Conservation (phyloP, 495 filamentous ascomycete genomes). For the Lophiostoma macrostomum region DNA sequence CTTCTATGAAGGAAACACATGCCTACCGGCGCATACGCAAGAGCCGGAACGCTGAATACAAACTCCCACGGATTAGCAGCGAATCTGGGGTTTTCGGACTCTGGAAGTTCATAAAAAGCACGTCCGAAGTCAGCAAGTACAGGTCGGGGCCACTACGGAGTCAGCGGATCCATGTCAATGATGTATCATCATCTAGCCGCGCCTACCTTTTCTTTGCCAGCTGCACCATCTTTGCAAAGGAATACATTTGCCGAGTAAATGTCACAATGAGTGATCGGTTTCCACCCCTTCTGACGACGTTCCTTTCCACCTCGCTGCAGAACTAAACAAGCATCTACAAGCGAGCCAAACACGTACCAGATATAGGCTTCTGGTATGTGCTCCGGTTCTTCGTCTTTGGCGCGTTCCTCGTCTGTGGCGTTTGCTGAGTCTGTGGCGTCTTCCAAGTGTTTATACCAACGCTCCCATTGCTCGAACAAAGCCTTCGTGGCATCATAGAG, state of each 20-base stretch:
- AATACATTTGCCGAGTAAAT: background rate
- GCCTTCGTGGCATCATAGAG: too few relatives aligned
- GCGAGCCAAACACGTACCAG: background rate
- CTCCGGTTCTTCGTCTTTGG: background rate
- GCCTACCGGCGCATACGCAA: background rate
- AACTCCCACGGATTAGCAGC: background rate
- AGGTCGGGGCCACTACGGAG: background rate
- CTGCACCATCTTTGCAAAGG: background rate
- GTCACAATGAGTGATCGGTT: background rate
- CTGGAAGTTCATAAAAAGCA: background rate
- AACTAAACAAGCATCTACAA: background rate
- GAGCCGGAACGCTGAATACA: background rate
- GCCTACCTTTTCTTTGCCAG: background rate
- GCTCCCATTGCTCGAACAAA: too few relatives aligned
- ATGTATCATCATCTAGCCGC: background rate
- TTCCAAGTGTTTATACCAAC: too few relatives aligned
- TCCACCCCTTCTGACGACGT: background rate
- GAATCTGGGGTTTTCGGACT: background rate
- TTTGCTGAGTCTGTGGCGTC: too few relatives aligned
- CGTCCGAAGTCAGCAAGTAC: background rate
- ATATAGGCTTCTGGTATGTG: background rate
- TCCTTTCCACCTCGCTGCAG: constrained; percentile 1
- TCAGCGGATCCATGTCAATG: background rate
- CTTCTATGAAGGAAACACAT: background rate
- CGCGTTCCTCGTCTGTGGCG: background rate